Evolutionary conservation across 345 rosid species (phyloP).

Genomic region (Arabis hirsuta): DNA sequence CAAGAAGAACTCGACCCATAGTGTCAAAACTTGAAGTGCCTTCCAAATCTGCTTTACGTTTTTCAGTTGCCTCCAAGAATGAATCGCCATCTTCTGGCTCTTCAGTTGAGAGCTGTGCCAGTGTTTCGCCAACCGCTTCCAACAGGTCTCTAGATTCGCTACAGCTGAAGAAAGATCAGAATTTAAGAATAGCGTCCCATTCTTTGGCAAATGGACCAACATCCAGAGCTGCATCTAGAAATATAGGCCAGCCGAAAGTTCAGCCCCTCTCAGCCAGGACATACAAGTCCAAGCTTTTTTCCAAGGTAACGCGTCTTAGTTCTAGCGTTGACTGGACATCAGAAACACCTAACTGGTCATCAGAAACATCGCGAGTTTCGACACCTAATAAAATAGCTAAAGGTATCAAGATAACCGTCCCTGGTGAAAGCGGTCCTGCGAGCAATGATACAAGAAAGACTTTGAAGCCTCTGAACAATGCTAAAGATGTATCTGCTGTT

Average conservation of each 20-base stretch:
- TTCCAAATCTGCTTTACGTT: conserved; percentile 49
- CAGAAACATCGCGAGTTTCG: conserved; percentile 58
- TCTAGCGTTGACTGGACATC: conserved; percentile 83
- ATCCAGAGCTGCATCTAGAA: conserved; percentile 48
- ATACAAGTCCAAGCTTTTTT: conserved; percentile 54
- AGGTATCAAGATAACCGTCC: conserved; percentile 22
- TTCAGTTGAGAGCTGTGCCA: conserved; percentile 65
- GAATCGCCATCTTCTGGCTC: conserved; percentile 67
- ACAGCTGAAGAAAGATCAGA: conserved; percentile 49
- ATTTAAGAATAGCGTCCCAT: conserved; percentile 42
- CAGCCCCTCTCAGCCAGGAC: conserved; percentile 51
- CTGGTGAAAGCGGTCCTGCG: conserved; percentile 28
- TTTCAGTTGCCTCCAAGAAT: conserved; percentile 54
- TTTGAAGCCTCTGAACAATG: conserved; percentile 42
- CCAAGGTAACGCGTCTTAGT: conserved; percentile 66
- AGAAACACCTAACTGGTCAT: conserved; percentile 74
- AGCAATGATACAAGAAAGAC: conserved; percentile 39
- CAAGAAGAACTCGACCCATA: conserved; percentile 45
- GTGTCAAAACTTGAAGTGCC: conserved; percentile 54
- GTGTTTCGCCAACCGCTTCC: conserved; percentile 55
- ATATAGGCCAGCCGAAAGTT: conserved; percentile 45
- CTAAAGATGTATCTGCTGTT: conserved; percentile 41
- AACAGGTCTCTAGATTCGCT: conserved; percentile 46
- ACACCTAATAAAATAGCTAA: conserved; percentile 57
- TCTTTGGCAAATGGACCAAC: conserved; percentile 46